These are phyloP conservation scores for Amauroascus niger DNA, from an alignment of 2,329 filamentous ascomycete genomes.

Conservation along the genomic window DNA sequence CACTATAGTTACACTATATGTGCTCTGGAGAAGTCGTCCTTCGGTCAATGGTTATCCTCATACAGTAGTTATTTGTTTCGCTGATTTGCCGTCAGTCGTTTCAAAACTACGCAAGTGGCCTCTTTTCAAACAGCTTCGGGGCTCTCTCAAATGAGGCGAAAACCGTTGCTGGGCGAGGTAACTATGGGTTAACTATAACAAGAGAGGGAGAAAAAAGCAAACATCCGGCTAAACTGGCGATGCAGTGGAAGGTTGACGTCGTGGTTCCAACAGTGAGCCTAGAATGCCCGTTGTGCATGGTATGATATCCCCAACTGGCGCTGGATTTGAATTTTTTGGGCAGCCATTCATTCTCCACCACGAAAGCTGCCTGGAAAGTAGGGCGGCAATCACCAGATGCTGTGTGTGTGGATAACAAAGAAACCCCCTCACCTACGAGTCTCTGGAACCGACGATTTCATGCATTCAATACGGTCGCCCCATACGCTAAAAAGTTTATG, in stretches of 20 bases:
- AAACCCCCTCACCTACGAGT: background rate
- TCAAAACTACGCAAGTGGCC: no score
- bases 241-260: constrained; percentile 7
- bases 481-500: no score
- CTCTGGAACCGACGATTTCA: no score
- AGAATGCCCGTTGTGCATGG: background rate
- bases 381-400: constrained; percentile 5
- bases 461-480: no score
- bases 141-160: background rate
- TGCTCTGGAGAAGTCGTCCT: no score
- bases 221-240: background rate
- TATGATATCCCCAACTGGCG: background rate
- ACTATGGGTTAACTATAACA: no score
- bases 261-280: constrained; percentile 6
- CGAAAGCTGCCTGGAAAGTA: constrained; percentile 8
- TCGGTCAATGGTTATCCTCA: background rate
- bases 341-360: constrained; percentile 5
- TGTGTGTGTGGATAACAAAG: background rate
- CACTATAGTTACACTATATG: no score
- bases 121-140: no score
- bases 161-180: no score
- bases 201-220: background rate
- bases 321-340: background rate
- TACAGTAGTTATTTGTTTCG: background rate
- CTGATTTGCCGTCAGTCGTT: background rate